Percentiles rank a stretch among this genome's conserved stretches.
Evolutionary conservation across 2,329 filamentous ascomycete species (phyloP).

Genomic region (Berkeleyomyces rouxiae): DNA sequence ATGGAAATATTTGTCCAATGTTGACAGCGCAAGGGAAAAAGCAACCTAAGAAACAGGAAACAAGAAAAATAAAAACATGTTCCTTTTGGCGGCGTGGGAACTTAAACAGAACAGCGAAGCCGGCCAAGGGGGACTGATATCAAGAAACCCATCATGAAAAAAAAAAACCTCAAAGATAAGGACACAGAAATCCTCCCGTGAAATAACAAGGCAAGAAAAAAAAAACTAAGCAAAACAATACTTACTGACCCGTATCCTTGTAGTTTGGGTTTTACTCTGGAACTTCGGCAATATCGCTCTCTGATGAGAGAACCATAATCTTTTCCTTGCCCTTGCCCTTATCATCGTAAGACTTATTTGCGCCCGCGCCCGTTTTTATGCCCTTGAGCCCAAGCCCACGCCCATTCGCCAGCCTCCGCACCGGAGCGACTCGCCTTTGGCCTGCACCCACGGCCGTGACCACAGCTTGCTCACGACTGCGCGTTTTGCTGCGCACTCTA

Average conservation of each 20-base stretch:
- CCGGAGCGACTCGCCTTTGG: background rate
- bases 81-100: background rate
- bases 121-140: constrained; percentile 8
- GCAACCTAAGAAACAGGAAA: background rate
- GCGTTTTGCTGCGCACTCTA: background rate
- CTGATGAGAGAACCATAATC: background rate
- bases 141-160: constrained; percentile 1
- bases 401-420: constrained; percentile 6
- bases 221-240: constrained; percentile 1
- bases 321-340: background rate
- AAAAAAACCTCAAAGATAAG: background rate
- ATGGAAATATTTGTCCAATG: too few species aligned
- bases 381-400: background rate
- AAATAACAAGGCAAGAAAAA: background rate
- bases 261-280: constrained; percentile 2
- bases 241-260: too few species aligned
- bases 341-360: background rate
- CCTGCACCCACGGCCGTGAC: background rate
- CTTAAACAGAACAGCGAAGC: background rate
- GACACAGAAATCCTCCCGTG: background rate
- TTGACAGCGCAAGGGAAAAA: background rate
- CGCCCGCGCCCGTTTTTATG: background rate
- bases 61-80: constrained; percentile 3
- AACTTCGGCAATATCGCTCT: background rate
- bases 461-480: constrained; percentile 4